These are phyloP conservation scores for Verticillium albo-atrum DNA, from an alignment of 2,329 filamentous ascomycete genomes.

Conservation along the genomic window DNA sequence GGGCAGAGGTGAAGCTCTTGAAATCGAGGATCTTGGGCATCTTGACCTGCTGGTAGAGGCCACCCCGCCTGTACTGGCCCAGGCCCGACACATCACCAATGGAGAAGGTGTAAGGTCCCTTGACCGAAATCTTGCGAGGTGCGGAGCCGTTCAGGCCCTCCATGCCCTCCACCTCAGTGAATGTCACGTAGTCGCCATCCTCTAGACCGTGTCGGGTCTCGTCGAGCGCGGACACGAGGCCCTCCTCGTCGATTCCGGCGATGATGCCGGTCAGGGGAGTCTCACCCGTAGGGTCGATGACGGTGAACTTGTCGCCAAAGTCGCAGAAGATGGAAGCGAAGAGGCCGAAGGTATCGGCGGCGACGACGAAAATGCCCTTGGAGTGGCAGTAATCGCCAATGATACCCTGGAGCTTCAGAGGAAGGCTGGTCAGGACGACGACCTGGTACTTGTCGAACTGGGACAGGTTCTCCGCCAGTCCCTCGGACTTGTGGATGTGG, in stretches of 20 bases:
- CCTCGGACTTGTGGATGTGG: constrained; percentile 63
- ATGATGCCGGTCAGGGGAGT: constrained; percentile 83
- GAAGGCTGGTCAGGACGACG: constrained; percentile 82
- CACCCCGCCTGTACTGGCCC: constrained; percentile 82
- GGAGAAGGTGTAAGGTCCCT: constrained; percentile 95
- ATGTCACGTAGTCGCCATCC: constrained; percentile 94
- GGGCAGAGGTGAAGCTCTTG: constrained; percentile 69
- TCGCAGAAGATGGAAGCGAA: constrained; percentile 97
- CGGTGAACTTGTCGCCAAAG: constrained; percentile 90
- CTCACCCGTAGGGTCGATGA: constrained; percentile 87
- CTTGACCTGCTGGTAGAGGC: constrained; percentile 93
- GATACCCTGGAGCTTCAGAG: constrained; percentile 72
- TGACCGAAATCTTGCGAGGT: constrained; percentile 87
- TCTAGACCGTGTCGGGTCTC: constrained; percentile 93
- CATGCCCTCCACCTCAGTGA: constrained; percentile 90
- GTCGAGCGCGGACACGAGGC: constrained; percentile 86
- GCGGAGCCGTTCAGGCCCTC: constrained; percentile 78
- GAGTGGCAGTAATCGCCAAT: constrained; percentile 93
- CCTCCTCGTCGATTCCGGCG: constrained; percentile 83
- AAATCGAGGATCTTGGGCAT: constrained; percentile 95
- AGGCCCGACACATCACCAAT: constrained; percentile 89
- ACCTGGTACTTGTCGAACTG: constrained; percentile 90
- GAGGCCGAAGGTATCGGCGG: constrained; percentile 85
- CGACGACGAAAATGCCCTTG: constrained; percentile 86
- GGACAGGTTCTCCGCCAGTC: constrained; percentile 69